Evolutionary conservation across 2,329 filamentous ascomycete species (phyloP), one percentile per base, ranked within the genome.

Genomic region (Diaporthe vaccinii): DNA sequence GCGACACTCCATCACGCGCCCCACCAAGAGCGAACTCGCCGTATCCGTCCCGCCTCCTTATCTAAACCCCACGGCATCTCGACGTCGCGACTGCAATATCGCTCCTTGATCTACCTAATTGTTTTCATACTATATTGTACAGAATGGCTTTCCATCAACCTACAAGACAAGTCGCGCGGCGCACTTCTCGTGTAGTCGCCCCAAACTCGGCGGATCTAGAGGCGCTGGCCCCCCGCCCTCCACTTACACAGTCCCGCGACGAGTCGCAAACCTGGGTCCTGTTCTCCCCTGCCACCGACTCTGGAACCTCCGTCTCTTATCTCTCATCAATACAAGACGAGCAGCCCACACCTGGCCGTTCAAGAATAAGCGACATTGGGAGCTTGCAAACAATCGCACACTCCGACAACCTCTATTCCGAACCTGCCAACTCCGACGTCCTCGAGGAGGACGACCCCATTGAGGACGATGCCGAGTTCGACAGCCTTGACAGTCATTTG

Each of bases 231-330:
- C 78, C 79, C 34, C 51, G 78, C 25, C 77, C 79, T 69, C 82
- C 82, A 75, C 81, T 80, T 78, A 78, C 82, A 49, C 84, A 84
- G 67, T 80, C 81, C 58, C 85, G 91, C 76, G 91, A 94, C 76
- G 93, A 96, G 78, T 93, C 94, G 17, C 93, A 97, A 84, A 96
- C 98, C 90, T 99, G 97, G 97, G 93, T 98, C 73, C 91, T 99
- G 78, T 99, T 99, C 87, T 94, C 95, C 10, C 95, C 95, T 2
- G 89, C 89, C 12, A 92, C 92, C 77, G 89, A 88, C 75, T 86
- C 87, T 46, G 85, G 85, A 62, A 90, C 89, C 4, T 93, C 93
- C 28, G 89, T 89, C 15, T 92, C 92, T 7, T 92, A 93, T 77
- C 89, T 92, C 71, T 94, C 92, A 59, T 92, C 94, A 51, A 91